Evolutionary conservation across 805 yeast genomes (phyloP), one percentile per base, ranked within the genome.

Genomic region (Ascoidea asiatica): DNA sequence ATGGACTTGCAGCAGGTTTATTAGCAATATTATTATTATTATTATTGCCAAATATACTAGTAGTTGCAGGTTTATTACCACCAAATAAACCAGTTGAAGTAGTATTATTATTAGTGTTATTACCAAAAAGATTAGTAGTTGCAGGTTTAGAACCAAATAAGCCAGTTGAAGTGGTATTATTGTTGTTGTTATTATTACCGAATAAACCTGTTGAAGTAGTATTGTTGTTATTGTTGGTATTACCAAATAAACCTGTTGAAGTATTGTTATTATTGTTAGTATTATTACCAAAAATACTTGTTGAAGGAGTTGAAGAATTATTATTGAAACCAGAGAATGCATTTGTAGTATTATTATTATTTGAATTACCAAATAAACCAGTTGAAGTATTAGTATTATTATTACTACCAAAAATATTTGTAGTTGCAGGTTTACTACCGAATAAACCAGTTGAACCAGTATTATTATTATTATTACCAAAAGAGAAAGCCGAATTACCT

Each of bases 61-160:
- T 55, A 13, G 50, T 37, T 17, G 52, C 48, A 38, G 48, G 48
- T 39, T 50, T 44, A 40, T 23, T 23, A 23, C 11, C 11, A 11
- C 33, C 33, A 23, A 23, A 23, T 23, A 23, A 23, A 23, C 33
- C 33, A 11, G 11, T 11, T 23, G 11, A 6, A 23, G 33, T 23
- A 11, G 33, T 11, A 23, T 23, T 23, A 23, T 23, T 23, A 11
- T 23, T 23, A 23, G 6, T 23, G 33, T 23, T 23, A 23, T 23
- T 23, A 6, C 33, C 33, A 23, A 23, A 23, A 7, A 23, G 11
- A 23, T 11, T 11, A 23, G 50, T 49, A 45, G 42, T 52, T 39
- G 42, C 52, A 41, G 50, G 55, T 41, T 53, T 54, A 17, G 54
- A 54, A 17, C 69, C 69, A 52, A 69, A 69, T 17, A 66, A 51